phyloP scores from a whole-genome alignment of 352 stramenopile genomes.

The Globisporangium okanoganense region DNA sequence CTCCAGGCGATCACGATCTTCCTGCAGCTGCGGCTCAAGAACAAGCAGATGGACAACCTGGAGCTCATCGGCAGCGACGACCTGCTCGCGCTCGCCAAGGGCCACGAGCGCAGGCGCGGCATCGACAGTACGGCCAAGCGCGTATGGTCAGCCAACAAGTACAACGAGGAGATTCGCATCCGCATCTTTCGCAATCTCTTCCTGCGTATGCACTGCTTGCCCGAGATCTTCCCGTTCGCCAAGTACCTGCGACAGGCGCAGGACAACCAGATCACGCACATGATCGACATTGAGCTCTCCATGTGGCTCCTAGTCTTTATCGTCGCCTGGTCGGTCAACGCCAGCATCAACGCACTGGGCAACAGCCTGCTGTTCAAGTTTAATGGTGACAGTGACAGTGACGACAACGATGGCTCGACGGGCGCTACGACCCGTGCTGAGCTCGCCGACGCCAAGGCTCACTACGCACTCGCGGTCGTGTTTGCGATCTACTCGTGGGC shows the following conservation, averaged over 20 bases:
- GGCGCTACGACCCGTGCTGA: neutral
- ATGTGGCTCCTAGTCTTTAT: conserved; percentile 57
- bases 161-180: conserved; percentile 9
- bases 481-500: conserved; percentile 9
- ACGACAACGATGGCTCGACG: neutral
- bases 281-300: conserved; percentile 69
- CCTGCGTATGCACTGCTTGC: conserved; percentile 31
- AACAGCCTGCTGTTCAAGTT: conserved; percentile 15
- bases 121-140: neutral
- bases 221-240: conserved; percentile 58
- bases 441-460: neutral
- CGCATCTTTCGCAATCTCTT: conserved; percentile 46
- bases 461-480: conserved; percentile 8
- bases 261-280: conserved; percentile 75
- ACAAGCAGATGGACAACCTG: conserved; percentile 29
- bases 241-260: conserved; percentile 73
- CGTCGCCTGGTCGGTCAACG: conserved; percentile 40
- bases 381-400: no score
- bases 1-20: conserved; percentile 51
- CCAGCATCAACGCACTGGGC: conserved; percentile 15
- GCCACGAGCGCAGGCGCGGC: neutral
- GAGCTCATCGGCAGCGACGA: conserved; percentile 47
- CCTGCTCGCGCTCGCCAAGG: conserved; percentile 13
- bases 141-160: conserved; percentile 1
- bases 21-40: conserved; percentile 35